Conservation (phyloP, 371 early-diverging fungal genomes). For the Mortierella sp. region DNA sequence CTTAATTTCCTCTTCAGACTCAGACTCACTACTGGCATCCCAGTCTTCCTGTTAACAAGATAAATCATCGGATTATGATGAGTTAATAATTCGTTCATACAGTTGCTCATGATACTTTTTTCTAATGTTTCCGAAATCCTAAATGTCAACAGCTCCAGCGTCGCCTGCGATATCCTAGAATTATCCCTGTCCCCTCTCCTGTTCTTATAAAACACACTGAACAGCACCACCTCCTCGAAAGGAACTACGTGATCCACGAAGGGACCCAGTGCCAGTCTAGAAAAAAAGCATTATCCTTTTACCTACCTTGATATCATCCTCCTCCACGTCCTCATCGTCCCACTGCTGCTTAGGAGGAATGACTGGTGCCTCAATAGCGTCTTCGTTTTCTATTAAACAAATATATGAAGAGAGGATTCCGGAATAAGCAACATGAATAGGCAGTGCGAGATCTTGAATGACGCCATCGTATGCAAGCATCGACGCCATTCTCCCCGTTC, state of each 20-base stretch:
- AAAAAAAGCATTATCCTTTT: slow-evolving; percentile 58
- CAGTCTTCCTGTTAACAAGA: slow-evolving; percentile 54
- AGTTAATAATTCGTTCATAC: background rate
- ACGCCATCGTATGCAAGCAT: background rate
- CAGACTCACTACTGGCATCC: slow-evolving; percentile 61
- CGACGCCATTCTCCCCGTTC: too few relatives aligned
- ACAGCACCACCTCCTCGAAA: too few relatives aligned
- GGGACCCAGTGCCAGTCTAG: background rate
- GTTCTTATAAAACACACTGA: too few relatives aligned
- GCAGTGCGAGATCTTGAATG: too few relatives aligned
- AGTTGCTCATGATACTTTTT: too few relatives aligned
- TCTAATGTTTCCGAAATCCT: too few relatives aligned
- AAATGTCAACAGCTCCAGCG: too few relatives aligned
- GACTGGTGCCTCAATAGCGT: slow-evolving; percentile 56
- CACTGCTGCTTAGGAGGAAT: slow-evolving; percentile 71
- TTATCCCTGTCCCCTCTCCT: too few relatives aligned
- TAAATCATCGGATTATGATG: background rate
- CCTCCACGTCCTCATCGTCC: slow-evolving; percentile 89
- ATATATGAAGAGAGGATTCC: background rate
- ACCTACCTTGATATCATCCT: slow-evolving; percentile 73
- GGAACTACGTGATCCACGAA: too few relatives aligned
- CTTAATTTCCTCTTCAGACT: slow-evolving; percentile 76
- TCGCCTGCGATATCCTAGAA: too few relatives aligned
- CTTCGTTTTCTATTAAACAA: slow-evolving; percentile 50
- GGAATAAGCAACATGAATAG: background rate